Evolutionary conservation across 208 protist species (phyloP).

Genomic region (Angomonas deanei): DNA sequence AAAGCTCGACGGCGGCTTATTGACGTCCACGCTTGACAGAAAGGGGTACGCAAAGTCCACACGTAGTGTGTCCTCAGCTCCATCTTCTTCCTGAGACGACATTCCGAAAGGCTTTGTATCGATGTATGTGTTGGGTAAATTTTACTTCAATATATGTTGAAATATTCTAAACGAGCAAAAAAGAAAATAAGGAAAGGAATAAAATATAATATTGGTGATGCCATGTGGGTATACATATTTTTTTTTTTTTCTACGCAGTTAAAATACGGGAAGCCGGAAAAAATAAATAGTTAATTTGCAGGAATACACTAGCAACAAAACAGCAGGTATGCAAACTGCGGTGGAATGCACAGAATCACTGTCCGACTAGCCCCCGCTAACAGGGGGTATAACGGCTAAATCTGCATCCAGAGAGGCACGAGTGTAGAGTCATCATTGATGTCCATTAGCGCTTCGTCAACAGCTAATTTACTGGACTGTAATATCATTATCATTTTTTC

Average conservation of each 20-base stretch:
- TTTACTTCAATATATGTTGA: no score
- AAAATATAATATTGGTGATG: neutral
- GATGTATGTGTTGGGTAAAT: constrained; percentile 2
- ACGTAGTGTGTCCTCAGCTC: constrained; percentile 29
- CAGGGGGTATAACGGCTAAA: neutral
- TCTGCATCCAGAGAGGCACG: no score
- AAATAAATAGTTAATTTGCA: neutral
- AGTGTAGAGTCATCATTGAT: no score
- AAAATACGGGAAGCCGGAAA: no score
- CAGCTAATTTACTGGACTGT: no score
- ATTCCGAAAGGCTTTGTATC: neutral
- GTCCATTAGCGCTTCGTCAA: no score
- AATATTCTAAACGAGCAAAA: neutral
- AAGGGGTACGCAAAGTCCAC: constrained; percentile 74
- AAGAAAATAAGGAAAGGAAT: neutral
- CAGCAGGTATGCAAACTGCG: no score
- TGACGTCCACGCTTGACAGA: constrained; percentile 54
- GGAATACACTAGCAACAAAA: no score
- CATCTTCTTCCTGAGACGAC: constrained; percentile 10
- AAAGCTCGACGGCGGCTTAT: constrained; percentile 56
- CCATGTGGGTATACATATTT: no score
- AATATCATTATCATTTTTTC: no score
- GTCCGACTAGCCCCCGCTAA: neutral
- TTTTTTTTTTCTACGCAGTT: no score
- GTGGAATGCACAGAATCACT: neutral